Percentiles rank a stretch among this genome's conserved stretches.
phyloP scores from a whole-genome alignment of 2,329 filamentous ascomycete genomes.

The Pezicula radicicola region DNA sequence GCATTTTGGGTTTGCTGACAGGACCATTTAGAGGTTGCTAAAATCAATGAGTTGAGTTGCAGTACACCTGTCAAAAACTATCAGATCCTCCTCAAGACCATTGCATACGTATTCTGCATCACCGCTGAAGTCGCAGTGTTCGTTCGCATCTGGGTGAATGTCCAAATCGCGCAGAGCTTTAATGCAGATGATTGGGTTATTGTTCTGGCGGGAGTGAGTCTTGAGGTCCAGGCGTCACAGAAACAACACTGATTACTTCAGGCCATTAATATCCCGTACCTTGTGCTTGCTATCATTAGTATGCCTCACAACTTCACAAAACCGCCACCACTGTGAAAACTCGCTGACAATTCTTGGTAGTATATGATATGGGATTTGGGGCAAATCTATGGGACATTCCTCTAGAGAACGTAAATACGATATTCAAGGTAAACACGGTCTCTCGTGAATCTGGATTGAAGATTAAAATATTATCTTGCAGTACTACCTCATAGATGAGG shows the following conservation, averaged over 20 bases:
- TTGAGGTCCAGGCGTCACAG: neutral
- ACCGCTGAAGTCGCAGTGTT: slow-evolving; percentile 28
- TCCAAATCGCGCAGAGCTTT: neutral
- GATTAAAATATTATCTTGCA: slow-evolving; percentile 7
- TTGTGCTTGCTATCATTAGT: neutral
- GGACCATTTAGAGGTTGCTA: neutral
- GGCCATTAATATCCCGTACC: neutral
- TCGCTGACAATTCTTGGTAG: slow-evolving; percentile 22
- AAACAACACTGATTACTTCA: neutral
- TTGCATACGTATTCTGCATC: slow-evolving; percentile 18
- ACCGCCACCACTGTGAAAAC: slow-evolving; percentile 5
- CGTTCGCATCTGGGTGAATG: slow-evolving; percentile 17
- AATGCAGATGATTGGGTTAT: slow-evolving; percentile 34
- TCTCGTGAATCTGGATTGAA: neutral
- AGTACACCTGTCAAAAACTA: neutral
- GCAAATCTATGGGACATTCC: neutral
- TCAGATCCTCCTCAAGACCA: neutral
- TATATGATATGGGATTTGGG: neutral
- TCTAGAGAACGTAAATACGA: slow-evolving; percentile 34
- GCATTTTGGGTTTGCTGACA: neutral
- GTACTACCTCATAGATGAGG: slow-evolving; percentile 40
- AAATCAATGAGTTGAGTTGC: neutral
- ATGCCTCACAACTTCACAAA: neutral
- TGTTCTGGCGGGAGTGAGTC: slow-evolving; percentile 14
- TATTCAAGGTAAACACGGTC: slow-evolving; percentile 24